Conservation (phyloP, 2,329 filamentous ascomycete genomes). For the Neonectria faginata region DNA sequence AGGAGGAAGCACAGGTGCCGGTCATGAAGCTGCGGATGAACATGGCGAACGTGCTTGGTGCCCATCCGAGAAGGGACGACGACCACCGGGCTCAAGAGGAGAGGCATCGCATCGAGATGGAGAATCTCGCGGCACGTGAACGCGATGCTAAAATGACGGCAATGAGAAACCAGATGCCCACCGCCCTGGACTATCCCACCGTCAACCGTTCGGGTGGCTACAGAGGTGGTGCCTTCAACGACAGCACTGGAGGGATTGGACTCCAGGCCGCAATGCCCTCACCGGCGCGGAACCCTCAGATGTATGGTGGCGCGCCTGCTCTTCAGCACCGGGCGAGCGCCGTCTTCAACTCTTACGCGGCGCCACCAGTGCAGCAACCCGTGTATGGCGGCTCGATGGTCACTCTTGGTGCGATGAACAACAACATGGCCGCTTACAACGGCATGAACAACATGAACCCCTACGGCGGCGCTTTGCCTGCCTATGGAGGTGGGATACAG, state of each 20-base stretch:
- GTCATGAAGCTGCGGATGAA: constrained; percentile 55
- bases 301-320: constrained; percentile 35
- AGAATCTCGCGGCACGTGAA: constrained; percentile 54
- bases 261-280: constrained; percentile 43
- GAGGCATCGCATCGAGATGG: constrained; percentile 55
- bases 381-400: constrained; percentile 44
- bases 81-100: constrained; percentile 58
- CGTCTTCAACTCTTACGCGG: constrained; percentile 48
- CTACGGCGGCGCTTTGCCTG: constrained; percentile 40
- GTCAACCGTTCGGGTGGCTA: constrained; percentile 57
- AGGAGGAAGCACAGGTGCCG: constrained; percentile 17
- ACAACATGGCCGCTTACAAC: constrained; percentile 39
- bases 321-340: constrained; percentile 48
- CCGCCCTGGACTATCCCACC: constrained; percentile 49
- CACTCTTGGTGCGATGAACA: constrained; percentile 36
- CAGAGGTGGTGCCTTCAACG: constrained; percentile 66
- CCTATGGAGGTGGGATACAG: constrained; percentile 48
- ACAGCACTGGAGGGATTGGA: constrained; percentile 58
- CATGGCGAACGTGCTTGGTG: constrained; percentile 69
- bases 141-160: constrained; percentile 62
- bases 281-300: constrained; percentile 44
- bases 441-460: constrained; percentile 37
- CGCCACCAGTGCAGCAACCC: constrained; percentile 39
- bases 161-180: constrained; percentile 63
- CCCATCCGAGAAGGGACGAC: constrained; percentile 55